Base-by-base conservation (phyloP, 2,329 filamentous ascomycete species). In the Dryadomyces quercivorus region DNA sequence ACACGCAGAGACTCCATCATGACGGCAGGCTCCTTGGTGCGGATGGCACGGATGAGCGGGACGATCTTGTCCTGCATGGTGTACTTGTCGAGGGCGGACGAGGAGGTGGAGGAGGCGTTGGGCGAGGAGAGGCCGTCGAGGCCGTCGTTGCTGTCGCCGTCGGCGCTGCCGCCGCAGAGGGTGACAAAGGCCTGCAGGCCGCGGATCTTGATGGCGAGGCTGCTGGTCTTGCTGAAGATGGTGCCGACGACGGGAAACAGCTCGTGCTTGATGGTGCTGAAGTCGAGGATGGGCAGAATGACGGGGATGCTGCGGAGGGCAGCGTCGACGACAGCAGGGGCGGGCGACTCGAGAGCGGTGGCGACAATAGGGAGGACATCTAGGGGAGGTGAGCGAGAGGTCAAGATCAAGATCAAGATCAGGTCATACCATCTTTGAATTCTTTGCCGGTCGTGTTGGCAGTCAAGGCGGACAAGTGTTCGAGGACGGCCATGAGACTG, bases 51-150 rank as follows among this genome's bases (percentile, higher is more conserved):
- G 57, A 98, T 76, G 5, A 97, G 72, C 0, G 93, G 93, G 0
- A 97, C 80, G 38, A 98, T 87, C 72, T 96, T 97, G 66, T 98
- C 93, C 67, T 98, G 93, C 72, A 98, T 92, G 0, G 93, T 97
- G 65, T 93, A 97, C 67, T 97, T 97, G 72, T 98, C 93, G 31
- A 98, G 74, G 3, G 92, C 91, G 2, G 83, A 89, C 0, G 85
- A 85, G 1, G 80, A 86, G 3, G 78, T 79, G 66, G n/a, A 8
- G 21, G 42, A 15, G 50, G 16, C 16, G n/a, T 15, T 4, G n/a
- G 15, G 10, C 0, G 89, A 90, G 60, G 88, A 85, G 2, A 96
- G 75, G 5, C 88, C 91, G 65, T 93, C 88, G 49, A 80, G 73
- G 1, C 70, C 68, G 1, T 70, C 66, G 56, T 78, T 75, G 18